Base-by-base conservation (phyloP, 75 land plant genomes). In the Pinus tabuliformis region DNA sequence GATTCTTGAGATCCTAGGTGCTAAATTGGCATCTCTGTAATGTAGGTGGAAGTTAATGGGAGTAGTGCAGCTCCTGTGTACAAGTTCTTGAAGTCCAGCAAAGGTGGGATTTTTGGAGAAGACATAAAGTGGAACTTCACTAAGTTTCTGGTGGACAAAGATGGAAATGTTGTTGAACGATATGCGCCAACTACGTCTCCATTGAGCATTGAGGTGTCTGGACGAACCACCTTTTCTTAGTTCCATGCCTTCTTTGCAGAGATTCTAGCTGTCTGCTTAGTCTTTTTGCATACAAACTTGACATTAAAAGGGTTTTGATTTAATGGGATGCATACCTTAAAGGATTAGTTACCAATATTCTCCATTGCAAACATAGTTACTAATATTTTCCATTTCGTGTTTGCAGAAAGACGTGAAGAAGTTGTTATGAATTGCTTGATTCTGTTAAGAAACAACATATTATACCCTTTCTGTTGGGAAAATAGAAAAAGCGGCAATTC, bases 121-220 rank as follows among this genome's bases (percentile, higher is more conserved):
- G 63, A 30, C 30, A 30, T 30, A 30, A 30, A 30, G 30, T 30
- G 30, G 30, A 30, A 30, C 30, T 30, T 30, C 30, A 30, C 30
- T 30, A 30, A 30, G 30, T 30, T 30, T 30, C 1, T 30, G 1
- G 30, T 30, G 30, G 91, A 89, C 75, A 87, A 86, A 72, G 85
- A 88, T 9, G 98, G 98, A 3, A 77, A 89, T 24, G 98, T 95
- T 56, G 91, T 93, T 13, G 88, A 86, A 5, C 91, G 98, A n/a
- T 95, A 89, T 79, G 90, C 90, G 17, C 98, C 98, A 1, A 93
- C 91, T 9, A 95, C 96, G 17, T 77, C 89, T 54, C 95, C 95
- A 49, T 80, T 82, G 58, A 88, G 83, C 71, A 80, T 92, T 33
- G 95, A 90, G 94, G 94, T 80, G 20, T 33, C 30, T 85, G 73